A percentile compares a stretch with the other conserved stretches of the same genome.
Evolutionary conservation across 2,329 filamentous ascomycete genomes (phyloP).

Genomic region (Fusarium agapanthi): DNA sequence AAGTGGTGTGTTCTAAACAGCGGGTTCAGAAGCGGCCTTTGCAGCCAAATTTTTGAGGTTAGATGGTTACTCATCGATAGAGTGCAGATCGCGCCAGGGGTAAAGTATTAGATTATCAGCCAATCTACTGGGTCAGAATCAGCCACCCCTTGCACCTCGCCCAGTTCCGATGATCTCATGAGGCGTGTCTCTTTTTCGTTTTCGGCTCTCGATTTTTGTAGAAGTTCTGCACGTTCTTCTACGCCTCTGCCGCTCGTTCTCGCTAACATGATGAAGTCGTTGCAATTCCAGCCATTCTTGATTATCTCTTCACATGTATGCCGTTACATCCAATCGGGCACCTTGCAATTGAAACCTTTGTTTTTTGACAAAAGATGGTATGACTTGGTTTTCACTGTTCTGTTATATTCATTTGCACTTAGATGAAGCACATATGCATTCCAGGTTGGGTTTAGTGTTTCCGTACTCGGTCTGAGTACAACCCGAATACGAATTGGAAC

Average conservation of each 20-base stretch:
- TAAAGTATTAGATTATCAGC: conserved; percentile 34
- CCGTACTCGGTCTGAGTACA: not conserved
- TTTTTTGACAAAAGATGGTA: not conserved
- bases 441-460: not conserved
- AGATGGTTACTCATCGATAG: conserved; percentile 18
- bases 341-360: conserved; percentile 9
- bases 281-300: not conserved
- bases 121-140: conserved; percentile 24
- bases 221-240: not conserved
- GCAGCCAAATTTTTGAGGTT: conserved; percentile 17
- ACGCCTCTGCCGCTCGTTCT: conserved; percentile 23
- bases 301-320: conserved; percentile 3
- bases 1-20: conserved; percentile 14
- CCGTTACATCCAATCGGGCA: conserved; percentile 11
- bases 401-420: not conserved
- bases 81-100: conserved; percentile 15
- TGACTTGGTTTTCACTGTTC: not conserved
- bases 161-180: conserved; percentile 27
- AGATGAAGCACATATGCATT: not conserved
- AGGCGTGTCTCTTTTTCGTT: conserved; percentile 32
- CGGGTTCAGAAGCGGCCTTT: not conserved
- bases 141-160: conserved; percentile 14
- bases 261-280: not conserved
- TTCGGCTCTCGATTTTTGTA: conserved; percentile 24
- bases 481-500: conserved; percentile 1